These are phyloP conservation scores for Posidonia australis DNA, from an alignment of 106 monocot genomes.

Conservation along the genomic window DNA sequence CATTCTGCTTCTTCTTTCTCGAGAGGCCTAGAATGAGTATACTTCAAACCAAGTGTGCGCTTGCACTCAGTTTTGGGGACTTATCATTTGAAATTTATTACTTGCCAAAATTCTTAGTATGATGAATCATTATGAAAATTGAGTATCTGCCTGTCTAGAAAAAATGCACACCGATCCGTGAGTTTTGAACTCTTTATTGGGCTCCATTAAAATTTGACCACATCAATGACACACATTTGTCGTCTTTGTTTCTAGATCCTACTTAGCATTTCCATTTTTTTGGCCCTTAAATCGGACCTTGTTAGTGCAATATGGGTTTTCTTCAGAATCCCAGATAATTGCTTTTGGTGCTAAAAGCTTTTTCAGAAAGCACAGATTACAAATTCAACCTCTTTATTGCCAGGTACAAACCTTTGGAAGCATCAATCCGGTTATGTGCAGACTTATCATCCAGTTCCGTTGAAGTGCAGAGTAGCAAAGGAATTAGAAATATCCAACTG, in stretches of 20 bases:
- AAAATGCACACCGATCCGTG: no score
- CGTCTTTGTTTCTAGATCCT: background rate
- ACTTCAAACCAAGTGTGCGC: no score
- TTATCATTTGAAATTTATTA: no score
- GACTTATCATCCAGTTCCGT: slow-evolving; percentile 9
- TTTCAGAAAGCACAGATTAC: slow-evolving; percentile 38
- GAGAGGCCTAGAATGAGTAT: no score
- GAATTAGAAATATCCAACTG: background rate
- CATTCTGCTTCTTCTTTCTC: no score
- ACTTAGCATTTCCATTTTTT: background rate
- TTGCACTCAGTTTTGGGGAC: background rate
- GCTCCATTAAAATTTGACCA: no score
- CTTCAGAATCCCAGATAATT: slow-evolving; percentile 63
- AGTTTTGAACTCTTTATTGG: no score
- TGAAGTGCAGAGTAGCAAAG: slow-evolving; percentile 37
- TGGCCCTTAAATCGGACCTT: background rate
- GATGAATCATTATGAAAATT: no score
- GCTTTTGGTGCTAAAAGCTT: slow-evolving; percentile 58
- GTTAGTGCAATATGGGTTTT: slow-evolving; percentile 77
- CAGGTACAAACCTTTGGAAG: slow-evolving; percentile 70
- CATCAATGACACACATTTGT: no score
- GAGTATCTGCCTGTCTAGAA: no score
- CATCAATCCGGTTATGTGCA: slow-evolving; percentile 30
- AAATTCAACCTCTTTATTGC: slow-evolving; percentile 60
- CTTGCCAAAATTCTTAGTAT: no score